Percentiles rank a stretch among this genome's conserved stretches.
Evolutionary conservation across 1,284 basidiomycete genomes (phyloP).

Genomic region (Sanghuangporus sanghuang): DNA sequence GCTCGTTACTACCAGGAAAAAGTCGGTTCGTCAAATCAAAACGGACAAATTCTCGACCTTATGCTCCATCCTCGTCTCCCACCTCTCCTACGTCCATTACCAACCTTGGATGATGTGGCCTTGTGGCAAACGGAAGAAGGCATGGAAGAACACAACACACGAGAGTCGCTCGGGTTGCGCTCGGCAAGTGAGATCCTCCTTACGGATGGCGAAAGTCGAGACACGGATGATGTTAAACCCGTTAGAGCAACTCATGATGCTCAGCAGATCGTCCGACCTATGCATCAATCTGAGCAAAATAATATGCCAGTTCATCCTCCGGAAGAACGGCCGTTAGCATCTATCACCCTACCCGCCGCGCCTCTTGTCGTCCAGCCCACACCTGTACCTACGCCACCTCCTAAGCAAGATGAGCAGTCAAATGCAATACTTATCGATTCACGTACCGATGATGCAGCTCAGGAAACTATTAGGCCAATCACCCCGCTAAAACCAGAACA

Average conservation of each 20-base stretch:
- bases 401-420: background rate
- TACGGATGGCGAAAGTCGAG: background rate
- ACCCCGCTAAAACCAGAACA: background rate
- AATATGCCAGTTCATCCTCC: background rate
- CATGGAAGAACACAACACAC: slow-evolving; percentile 48
- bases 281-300: background rate
- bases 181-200: background rate
- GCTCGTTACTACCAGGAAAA: background rate
- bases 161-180: slow-evolving; percentile 36
- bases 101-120: slow-evolving; percentile 55
- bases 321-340: background rate
- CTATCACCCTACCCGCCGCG: background rate
- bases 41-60: slow-evolving; percentile 45
- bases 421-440: background rate
- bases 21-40: background rate
- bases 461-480: background rate
- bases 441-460: background rate
- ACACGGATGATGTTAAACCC: background rate
- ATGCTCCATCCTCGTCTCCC: slow-evolving; percentile 74
- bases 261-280: background rate
- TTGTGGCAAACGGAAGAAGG: slow-evolving; percentile 58
- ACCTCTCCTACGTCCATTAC: slow-evolving; percentile 63
- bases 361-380: background rate
- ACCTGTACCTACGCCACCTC: background rate
- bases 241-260: background rate